These are phyloP conservation scores for Taphrina wiesneri DNA, from an alignment of 1,139 yeast species.

Conservation along the genomic window DNA sequence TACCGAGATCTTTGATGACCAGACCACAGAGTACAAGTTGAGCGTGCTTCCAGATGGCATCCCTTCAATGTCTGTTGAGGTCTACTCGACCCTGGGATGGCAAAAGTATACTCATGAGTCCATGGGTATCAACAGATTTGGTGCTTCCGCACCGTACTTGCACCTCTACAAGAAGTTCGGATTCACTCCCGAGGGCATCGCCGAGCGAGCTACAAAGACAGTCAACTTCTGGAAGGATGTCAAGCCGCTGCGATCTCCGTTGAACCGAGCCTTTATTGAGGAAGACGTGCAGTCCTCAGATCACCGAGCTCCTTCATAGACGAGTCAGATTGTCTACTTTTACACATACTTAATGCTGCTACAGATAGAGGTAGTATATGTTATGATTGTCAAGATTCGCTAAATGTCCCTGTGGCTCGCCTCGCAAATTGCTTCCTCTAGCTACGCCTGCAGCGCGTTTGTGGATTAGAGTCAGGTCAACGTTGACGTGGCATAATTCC, in stretches of 20 bases:
- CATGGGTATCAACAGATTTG: conserved; percentile 93
- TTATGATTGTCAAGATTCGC: not conserved
- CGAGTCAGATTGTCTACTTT: not conserved
- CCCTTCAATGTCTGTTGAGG: conserved; percentile 94
- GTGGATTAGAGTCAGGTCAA: too few species aligned
- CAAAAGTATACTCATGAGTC: conserved; percentile 93
- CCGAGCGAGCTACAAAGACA: conserved; percentile 79
- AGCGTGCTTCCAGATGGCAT: conserved; percentile 91
- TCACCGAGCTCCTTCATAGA: conserved; percentile 28
- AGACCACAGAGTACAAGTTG: conserved; percentile 73
- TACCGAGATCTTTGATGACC: conserved; percentile 84
- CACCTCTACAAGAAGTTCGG: conserved; percentile 82
- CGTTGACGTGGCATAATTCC: too few species aligned
- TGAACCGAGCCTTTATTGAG: conserved; percentile 59
- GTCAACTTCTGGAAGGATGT: conserved; percentile 75
- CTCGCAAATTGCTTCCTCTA: not conserved
- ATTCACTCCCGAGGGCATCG: conserved; percentile 92
- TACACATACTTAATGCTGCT: not conserved
- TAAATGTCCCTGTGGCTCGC: not conserved
- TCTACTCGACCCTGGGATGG: conserved; percentile 91
- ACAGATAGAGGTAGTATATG: not conserved
- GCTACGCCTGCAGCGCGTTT: not conserved
- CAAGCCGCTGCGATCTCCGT: conserved; percentile 36
- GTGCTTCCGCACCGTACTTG: conserved; percentile 92
- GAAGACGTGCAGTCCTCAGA: conserved; percentile 24